Percentiles rank a stretch among this genome's conserved stretches.
Conservation (phyloP, 2,329 filamentous ascomycete species). For the Bipolaris zeicola region DNA sequence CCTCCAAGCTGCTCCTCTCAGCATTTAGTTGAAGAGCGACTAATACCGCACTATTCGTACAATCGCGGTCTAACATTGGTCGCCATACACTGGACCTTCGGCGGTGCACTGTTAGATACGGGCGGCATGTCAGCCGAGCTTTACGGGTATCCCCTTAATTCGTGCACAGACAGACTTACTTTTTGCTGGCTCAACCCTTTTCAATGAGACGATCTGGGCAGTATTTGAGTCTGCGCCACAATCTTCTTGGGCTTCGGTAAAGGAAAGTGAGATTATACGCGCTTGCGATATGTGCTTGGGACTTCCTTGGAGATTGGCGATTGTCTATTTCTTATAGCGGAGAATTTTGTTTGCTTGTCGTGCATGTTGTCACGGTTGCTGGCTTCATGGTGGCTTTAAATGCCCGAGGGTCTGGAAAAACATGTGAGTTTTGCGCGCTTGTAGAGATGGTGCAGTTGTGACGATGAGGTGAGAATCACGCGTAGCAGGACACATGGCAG, state of each 20-base stretch:
- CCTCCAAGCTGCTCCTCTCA: neutral
- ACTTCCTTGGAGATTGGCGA: neutral
- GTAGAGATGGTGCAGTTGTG: constrained; percentile 6
- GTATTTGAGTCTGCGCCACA: neutral
- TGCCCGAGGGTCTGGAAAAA: constrained; percentile 1
- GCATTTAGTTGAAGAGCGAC: constrained; percentile 9
- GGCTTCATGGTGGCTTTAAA: constrained; percentile 21
- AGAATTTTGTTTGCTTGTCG: constrained; percentile 20
- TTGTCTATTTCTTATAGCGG: constrained; percentile 12
- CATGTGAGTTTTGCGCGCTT: constrained; percentile 4
- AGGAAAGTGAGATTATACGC: neutral
- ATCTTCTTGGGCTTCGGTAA: neutral
- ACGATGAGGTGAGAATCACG: constrained; percentile 16
- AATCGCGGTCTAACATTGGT: neutral
- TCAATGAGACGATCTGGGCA: neutral
- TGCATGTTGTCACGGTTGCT: constrained; percentile 14
- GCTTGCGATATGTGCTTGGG: neutral
- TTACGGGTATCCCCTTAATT: neutral
- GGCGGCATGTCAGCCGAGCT: constrained; percentile 1
- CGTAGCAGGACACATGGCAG: constrained; percentile 15
- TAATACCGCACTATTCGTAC: constrained; percentile 8
- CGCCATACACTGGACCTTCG: constrained; percentile 7
- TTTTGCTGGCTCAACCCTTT: neutral
- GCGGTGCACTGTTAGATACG: constrained; percentile 1
- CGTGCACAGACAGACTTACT: constrained; percentile 3